Evolutionary conservation across 176 grass and related monocot species (phyloP).

Genomic region (Oryza punctata): DNA sequence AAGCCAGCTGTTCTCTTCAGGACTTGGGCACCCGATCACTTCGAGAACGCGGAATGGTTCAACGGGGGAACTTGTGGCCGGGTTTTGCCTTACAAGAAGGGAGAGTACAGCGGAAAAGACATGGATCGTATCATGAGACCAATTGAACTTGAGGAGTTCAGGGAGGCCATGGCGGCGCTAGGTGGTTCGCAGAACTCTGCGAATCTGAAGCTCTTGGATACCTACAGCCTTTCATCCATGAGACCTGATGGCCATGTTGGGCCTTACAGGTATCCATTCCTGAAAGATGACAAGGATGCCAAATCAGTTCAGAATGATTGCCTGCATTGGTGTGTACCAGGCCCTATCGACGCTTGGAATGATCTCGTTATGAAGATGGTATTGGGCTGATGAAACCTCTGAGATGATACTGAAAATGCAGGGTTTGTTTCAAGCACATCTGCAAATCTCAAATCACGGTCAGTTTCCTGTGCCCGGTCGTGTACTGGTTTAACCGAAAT

Average conservation of each 20-base stretch:
- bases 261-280: slow-evolving; percentile 71
- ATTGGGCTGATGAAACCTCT: slow-evolving; percentile 41
- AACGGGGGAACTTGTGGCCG: slow-evolving; percentile 61
- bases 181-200: slow-evolving; percentile 8
- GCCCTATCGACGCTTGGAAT: slow-evolving; percentile 82
- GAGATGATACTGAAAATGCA: neutral
- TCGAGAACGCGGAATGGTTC: slow-evolving; percentile 84
- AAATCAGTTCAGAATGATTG: slow-evolving; percentile 72
- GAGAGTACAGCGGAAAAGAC: slow-evolving; percentile 55
- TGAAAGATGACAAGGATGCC: slow-evolving; percentile 35
- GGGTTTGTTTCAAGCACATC: neutral
- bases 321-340: slow-evolving; percentile 93
- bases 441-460: neutral
- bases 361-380: slow-evolving; percentile 76
- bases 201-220: slow-evolving; percentile 70
- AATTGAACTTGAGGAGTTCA: slow-evolving; percentile 71
- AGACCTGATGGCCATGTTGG: slow-evolving; percentile 85
- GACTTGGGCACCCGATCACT: slow-evolving; percentile 90
- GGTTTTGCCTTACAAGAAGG: slow-evolving; percentile 64
- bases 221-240: slow-evolving; percentile 55
- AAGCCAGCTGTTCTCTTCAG: slow-evolving; percentile 76
- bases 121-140: slow-evolving; percentile 59
- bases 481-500: slow-evolving; percentile 7
- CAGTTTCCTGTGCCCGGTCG: neutral
- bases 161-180: slow-evolving; percentile 28